phyloP scores from a whole-genome alignment of 768 basidiomycete species.

The Sporobolomyces pararoseus region DNA sequence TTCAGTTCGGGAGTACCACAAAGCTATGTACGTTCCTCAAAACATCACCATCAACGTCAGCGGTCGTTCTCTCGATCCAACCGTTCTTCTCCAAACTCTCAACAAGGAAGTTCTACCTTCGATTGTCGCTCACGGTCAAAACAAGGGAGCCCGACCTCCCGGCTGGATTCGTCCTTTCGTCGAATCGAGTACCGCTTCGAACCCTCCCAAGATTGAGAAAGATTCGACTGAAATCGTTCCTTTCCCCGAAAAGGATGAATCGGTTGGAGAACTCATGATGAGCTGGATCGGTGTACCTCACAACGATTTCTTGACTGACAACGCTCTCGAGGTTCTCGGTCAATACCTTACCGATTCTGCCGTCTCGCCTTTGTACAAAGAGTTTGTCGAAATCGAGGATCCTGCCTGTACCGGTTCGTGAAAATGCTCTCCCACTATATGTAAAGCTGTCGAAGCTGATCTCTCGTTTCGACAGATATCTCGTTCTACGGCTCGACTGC shows the following conservation, averaged over 20 bases:
- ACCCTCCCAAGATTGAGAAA: conserved; percentile 53
- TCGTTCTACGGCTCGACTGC: conserved; percentile 75
- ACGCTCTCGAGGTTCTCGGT: conserved; percentile 80
- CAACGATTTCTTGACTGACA: conserved; percentile 66
- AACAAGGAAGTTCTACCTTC: conserved; percentile 78
- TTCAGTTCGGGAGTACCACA: conserved; percentile 81
- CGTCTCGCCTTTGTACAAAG: conserved; percentile 59
- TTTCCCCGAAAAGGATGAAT: conserved; percentile 96
- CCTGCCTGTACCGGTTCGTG: conserved; percentile 69
- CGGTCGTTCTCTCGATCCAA: conserved; percentile 71
- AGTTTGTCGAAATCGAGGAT: conserved; percentile 83
- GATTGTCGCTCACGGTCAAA: conserved; percentile 70
- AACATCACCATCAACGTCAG: conserved; percentile 84
- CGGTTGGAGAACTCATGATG: conserved; percentile 75
- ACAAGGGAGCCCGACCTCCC: conserved; percentile 61
- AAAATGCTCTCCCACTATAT: neutral
- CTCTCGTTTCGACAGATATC: conserved; percentile 52
- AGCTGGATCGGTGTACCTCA: conserved; percentile 73
- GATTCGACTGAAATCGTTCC: conserved; percentile 67
- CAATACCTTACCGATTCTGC: conserved; percentile 73
- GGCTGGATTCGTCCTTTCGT: conserved; percentile 94
- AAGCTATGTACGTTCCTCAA: conserved; percentile 85
- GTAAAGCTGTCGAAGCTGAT: neutral
- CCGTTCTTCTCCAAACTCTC: conserved; percentile 72
- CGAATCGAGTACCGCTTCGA: conserved; percentile 74